These are phyloP conservation scores for Picea engelmannii DNA, from an alignment of 83 land plant genomes.

Conservation along the genomic window DNA sequence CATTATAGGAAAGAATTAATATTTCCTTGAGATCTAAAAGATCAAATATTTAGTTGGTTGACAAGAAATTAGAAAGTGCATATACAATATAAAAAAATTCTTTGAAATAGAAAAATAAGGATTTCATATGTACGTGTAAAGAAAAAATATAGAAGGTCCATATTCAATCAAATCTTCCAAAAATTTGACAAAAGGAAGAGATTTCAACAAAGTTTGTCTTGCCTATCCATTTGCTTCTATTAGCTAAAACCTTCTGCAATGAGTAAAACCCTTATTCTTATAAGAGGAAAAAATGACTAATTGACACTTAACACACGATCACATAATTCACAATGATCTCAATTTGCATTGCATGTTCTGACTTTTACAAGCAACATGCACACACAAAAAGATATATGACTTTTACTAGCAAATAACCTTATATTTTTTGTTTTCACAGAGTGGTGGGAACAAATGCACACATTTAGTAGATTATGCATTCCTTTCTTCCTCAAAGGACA, in stretches of 20 bases:
- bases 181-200: slow-evolving; percentile 82
- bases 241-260: neutral
- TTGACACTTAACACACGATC: neutral
- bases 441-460: no score
- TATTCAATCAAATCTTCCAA: slow-evolving; percentile 89
- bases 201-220: slow-evolving; percentile 88
- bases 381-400: no score
- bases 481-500: no score
- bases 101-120: neutral
- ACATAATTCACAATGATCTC: neutral
- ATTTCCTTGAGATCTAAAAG: slow-evolving; percentile 49
- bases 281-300: neutral
- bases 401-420: no score
- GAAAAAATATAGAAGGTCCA: slow-evolving; percentile 79
- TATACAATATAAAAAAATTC: neutral
- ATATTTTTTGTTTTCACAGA: no score
- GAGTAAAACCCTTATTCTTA: neutral
- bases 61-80: neutral
- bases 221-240: slow-evolving; percentile 49
- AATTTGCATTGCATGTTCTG: neutral
- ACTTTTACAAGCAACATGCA: neutral
- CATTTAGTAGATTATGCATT: no score
- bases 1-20: slow-evolving; percentile 86
- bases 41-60: neutral
- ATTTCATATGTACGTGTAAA: slow-evolving; percentile 57